A percentile compares a stretch with the other conserved stretches of the same genome.
Evolutionary conservation across 2,329 filamentous ascomycete genomes (phyloP).

Genomic region (Corniculantispora saksenae): DNA sequence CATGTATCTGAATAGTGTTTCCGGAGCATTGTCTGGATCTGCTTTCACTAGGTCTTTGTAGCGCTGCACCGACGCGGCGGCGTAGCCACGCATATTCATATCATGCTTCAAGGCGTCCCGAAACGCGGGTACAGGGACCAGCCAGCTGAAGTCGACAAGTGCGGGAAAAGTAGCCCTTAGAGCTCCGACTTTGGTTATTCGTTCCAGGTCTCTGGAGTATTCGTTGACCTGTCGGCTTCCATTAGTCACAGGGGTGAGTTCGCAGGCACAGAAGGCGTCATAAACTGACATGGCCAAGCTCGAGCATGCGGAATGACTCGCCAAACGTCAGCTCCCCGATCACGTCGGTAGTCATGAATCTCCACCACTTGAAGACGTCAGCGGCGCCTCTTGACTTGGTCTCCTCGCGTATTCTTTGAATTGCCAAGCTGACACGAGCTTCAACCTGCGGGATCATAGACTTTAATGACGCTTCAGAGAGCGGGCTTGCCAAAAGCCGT

Average conservation of each 20-base stretch:
- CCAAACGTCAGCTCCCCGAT: slow-evolving; percentile 29
- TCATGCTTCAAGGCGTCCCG: not conserved
- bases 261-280: no score
- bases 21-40: slow-evolving; percentile 23
- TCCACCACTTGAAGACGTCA: slow-evolving; percentile 26
- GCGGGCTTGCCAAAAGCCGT: not conserved
- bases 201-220: no score
- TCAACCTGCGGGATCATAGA: not conserved
- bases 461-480: not conserved
- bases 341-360: slow-evolving; percentile 27
- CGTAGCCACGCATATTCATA: slow-evolving; percentile 23
- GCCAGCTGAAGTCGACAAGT: slow-evolving; percentile 26
- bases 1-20: not conserved
- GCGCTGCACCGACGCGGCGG: slow-evolving; percentile 28
- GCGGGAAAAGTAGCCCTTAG: no score
- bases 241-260: no score
- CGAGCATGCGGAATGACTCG: slow-evolving; percentile 22
- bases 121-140: slow-evolving; percentile 21
- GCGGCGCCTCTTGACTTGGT: slow-evolving; percentile 15
- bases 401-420: slow-evolving; percentile 22
- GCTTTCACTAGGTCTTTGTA: slow-evolving; percentile 28
- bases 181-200: no score
- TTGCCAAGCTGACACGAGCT: slow-evolving; percentile 25
- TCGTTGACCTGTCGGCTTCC: no score
- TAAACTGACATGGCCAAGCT: not conserved